phyloP scores from a whole-genome alignment of 2,329 filamentous ascomycete genomes.

The Didymella keratinophila region DNA sequence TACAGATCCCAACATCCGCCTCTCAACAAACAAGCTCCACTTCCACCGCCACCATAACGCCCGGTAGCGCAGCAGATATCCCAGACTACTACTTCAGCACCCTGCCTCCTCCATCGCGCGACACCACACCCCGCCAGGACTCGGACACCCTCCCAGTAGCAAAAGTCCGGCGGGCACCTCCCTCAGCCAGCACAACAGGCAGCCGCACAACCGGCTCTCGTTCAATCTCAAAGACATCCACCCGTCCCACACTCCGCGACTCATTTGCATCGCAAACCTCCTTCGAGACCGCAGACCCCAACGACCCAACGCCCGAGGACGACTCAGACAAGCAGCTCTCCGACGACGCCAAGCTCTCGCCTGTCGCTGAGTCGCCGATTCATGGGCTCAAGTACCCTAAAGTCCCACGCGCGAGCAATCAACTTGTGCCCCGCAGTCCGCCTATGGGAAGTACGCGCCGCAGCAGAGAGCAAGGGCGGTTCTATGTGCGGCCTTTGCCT shows the following conservation, averaged over 20 bases:
- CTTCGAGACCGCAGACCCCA: constrained; percentile 56
- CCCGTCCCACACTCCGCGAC: constrained; percentile 38
- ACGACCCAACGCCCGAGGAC: constrained; percentile 58
- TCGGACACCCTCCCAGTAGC: constrained; percentile 11
- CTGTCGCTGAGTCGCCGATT: constrained; percentile 56
- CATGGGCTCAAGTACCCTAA: constrained; percentile 57
- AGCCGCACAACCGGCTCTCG: constrained; percentile 21
- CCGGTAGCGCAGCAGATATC: constrained; percentile 41
- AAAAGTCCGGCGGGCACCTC: constrained; percentile 4
- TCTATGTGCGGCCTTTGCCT: constrained; percentile 10
- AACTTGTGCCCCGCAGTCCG: constrained; percentile 53
- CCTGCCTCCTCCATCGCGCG: constrained; percentile 23
- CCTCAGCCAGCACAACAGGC: constrained; percentile 33
- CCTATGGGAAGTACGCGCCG: constrained; percentile 4
- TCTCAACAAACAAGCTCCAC: constrained; percentile 26
- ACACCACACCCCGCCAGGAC: constrained; percentile 13
- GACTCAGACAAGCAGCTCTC: constrained; percentile 48
- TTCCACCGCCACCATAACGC: constrained; percentile 34
- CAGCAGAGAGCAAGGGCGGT: constrained; percentile 10
- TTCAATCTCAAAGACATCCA: constrained; percentile 38
- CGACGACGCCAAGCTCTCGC: constrained; percentile 47
- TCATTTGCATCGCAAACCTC: constrained; percentile 52
- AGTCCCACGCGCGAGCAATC: constrained; percentile 57
- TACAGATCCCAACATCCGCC: constrained; percentile 22
- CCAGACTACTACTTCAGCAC: constrained; percentile 50